A percentile compares a stretch with the other conserved stretches of the same genome.
Evolutionary conservation across 2,329 filamentous ascomycete species (phyloP).

Genomic region (Nothopassalora personata): DNA sequence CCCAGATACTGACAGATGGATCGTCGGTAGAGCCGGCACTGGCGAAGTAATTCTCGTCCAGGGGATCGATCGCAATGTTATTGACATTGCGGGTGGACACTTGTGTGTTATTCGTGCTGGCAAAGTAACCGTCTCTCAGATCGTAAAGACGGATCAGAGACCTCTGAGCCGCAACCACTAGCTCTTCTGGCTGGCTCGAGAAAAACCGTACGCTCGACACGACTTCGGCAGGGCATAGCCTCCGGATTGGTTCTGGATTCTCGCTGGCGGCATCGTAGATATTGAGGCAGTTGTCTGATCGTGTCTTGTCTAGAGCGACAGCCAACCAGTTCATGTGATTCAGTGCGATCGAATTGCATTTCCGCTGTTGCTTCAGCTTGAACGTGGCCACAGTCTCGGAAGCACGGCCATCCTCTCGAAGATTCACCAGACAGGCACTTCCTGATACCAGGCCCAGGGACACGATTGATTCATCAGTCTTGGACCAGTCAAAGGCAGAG

Average conservation of each 20-base stretch:
- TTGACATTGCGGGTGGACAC: slow-evolving; percentile 56
- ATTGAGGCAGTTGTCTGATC: slow-evolving; percentile 76
- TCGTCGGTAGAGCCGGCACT: slow-evolving; percentile 69
- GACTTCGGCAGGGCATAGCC: slow-evolving; percentile 60
- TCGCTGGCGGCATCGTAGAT: slow-evolving; percentile 71
- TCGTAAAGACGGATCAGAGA: slow-evolving; percentile 73
- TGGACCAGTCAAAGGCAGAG: slow-evolving; percentile 62
- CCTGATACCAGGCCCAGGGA: slow-evolving; percentile 71
- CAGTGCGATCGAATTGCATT: slow-evolving; percentile 77
- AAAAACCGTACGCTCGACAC: slow-evolving; percentile 81
- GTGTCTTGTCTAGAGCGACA: slow-evolving; percentile 72
- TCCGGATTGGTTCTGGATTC: slow-evolving; percentile 46
- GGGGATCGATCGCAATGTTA: slow-evolving; percentile 70
- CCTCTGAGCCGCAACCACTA: slow-evolving; percentile 70
- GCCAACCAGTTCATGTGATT: slow-evolving; percentile 66
- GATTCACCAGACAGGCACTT: slow-evolving; percentile 66
- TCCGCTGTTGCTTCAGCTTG: slow-evolving; percentile 67
- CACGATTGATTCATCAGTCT: slow-evolving; percentile 58
- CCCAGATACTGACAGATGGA: slow-evolving; percentile 71
- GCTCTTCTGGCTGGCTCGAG: slow-evolving; percentile 65
- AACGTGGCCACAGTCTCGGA: slow-evolving; percentile 53
- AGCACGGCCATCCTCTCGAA: slow-evolving; percentile 56
- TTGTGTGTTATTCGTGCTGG: slow-evolving; percentile 33
- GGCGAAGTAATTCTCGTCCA: slow-evolving; percentile 77
- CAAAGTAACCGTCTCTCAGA: slow-evolving; percentile 48